These are phyloP conservation scores for Salix suchowensis DNA, from an alignment of 345 rosid genomes.

Conservation along the genomic window DNA sequence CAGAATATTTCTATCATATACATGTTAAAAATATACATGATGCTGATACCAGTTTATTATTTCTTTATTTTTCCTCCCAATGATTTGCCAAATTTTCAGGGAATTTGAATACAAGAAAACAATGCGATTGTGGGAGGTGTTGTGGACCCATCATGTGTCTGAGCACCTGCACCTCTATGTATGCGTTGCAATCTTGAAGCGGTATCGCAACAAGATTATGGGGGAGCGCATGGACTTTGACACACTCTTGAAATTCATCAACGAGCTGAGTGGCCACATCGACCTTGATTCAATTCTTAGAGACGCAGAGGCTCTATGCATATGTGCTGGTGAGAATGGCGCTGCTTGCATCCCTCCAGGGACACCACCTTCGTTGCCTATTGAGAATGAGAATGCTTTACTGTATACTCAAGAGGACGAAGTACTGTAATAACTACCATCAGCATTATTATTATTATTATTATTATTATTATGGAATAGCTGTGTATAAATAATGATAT, in stretches of 20 bases:
- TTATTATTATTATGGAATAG: background rate
- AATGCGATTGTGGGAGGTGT: constrained; percentile 87
- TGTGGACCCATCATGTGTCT: constrained; percentile 81
- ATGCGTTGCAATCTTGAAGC: constrained; percentile 89
- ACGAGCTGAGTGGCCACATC: constrained; percentile 78
- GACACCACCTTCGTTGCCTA: constrained; percentile 82
- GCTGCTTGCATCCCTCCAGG: constrained; percentile 91
- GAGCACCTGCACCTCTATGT: constrained; percentile 88
- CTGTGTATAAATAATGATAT: background rate
- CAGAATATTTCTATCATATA: background rate
- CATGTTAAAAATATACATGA: background rate
- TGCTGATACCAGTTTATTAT: background rate
- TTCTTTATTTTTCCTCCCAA: background rate
- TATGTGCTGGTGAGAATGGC: constrained; percentile 90
- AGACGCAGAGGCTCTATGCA: constrained; percentile 94
- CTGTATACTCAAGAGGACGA: constrained; percentile 61
- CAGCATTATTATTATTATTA: too few species aligned
- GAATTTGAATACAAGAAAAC: constrained; percentile 78
- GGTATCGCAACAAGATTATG: constrained; percentile 72
- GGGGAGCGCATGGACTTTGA: constrained; percentile 96
- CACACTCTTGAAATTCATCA: constrained; percentile 86
- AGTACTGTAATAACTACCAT: constrained; percentile 33
- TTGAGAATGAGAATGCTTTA: constrained; percentile 38
- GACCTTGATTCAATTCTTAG: constrained; percentile 65
- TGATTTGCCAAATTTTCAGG: constrained; percentile 33